phyloP scores from a whole-genome alignment of 2,329 filamentous ascomycete species.

The Hymenoscyphus scutula region DNA sequence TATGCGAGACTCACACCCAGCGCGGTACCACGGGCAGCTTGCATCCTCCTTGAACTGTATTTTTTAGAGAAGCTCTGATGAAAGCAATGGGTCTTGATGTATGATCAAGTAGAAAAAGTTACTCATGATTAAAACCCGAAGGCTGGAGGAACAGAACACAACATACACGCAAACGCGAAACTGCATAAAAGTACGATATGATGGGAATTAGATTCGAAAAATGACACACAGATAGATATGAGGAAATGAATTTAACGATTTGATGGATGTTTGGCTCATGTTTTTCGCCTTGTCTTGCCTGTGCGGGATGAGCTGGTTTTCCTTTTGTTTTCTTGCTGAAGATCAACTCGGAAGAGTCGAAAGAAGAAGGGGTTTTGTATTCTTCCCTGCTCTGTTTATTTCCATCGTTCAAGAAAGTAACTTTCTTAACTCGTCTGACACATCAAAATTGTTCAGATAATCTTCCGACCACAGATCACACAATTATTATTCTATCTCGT shows the following conservation, averaged over 20 bases:
- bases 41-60: conserved; percentile 33
- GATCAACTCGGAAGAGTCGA: no score
- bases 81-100: conserved; percentile 5
- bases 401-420: no score
- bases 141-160: conserved; percentile 1
- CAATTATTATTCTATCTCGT: no score
- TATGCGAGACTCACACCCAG: conserved; percentile 32
- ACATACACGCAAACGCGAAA: background rate
- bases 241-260: background rate
- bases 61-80: conserved; percentile 29
- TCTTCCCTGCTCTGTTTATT: no score
- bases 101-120: background rate
- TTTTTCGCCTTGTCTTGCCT: no score
- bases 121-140: background rate
- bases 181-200: conserved; percentile 7
- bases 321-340: no score
- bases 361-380: no score
- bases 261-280: background rate
- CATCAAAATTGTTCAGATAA: no score
- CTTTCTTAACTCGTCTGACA: no score
- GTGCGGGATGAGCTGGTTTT: no score
- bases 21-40: conserved; percentile 23
- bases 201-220: conserved; percentile 1
- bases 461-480: no score
- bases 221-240: background rate